Conservation (phyloP, 768 basidiomycete genomes). For the Tremella mesenterica region DNA sequence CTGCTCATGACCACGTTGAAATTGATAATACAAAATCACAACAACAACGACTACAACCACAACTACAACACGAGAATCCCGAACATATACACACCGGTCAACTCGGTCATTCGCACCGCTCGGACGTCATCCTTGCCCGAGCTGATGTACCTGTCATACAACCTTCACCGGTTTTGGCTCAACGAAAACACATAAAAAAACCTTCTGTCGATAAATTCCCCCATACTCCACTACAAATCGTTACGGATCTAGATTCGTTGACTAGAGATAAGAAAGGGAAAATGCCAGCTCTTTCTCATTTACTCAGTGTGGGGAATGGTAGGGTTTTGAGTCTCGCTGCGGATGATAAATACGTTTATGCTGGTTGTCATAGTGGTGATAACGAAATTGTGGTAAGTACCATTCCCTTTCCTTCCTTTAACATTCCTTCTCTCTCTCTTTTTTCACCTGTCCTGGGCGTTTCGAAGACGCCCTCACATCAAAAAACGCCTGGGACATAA, state of each 20-base stretch:
- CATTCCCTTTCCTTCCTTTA: not conserved
- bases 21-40: too few species aligned
- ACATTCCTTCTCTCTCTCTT: not conserved
- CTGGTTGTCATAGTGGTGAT: conserved; percentile 67
- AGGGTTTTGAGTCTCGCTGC: conserved; percentile 50
- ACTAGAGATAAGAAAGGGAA: conserved; percentile 38
- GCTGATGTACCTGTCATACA: not conserved
- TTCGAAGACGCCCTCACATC: not conserved
- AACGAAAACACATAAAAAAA: not conserved
- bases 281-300: conserved; percentile 39
- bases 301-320: conserved; percentile 36
- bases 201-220: not conserved
- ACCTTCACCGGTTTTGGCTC: not conserved
- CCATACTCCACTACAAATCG: conserved; percentile 10
- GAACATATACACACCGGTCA: not conserved
- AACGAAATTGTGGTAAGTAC: conserved; percentile 56
- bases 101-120: not conserved
- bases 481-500: too few species aligned
- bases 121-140: not conserved
- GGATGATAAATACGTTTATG: conserved; percentile 64
- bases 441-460: not conserved
- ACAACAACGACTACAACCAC: too few species aligned
- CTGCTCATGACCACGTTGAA: too few species aligned
- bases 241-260: conserved; percentile 33
- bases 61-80: too few species aligned